A percentile compares a stretch with the other conserved stretches of the same genome.
Evolutionary conservation across 345 rosid genomes (phyloP).

Genomic region (Erysimum cheiranthoides): DNA sequence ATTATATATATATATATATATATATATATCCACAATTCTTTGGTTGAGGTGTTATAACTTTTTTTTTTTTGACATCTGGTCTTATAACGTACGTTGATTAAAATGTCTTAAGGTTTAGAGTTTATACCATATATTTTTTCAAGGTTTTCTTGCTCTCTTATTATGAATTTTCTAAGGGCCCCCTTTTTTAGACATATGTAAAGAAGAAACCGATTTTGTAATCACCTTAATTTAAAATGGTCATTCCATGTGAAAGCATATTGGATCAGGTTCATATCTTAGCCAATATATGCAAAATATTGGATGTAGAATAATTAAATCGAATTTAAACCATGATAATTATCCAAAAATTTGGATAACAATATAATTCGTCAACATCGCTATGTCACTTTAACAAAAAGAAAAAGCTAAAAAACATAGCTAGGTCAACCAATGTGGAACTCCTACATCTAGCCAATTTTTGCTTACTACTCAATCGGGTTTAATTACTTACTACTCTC

Average conservation of each 20-base stretch:
- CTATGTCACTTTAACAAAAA: background rate
- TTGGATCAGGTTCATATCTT: background rate
- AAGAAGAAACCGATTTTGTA: background rate
- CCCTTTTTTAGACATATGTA: background rate
- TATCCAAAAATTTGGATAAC: background rate
- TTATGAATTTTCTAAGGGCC: no score
- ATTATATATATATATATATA: no score
- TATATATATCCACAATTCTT: no score
- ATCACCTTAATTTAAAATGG: background rate
- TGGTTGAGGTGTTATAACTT: no score
- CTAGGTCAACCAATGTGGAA: constrained; percentile 24
- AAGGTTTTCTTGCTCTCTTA: background rate
- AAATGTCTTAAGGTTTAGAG: no score
- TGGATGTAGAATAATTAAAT: background rate
- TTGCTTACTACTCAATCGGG: no score
- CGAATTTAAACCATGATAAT: background rate
- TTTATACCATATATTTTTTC: background rate
- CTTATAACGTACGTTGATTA: no score
- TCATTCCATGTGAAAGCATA: background rate
- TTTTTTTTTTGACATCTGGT: no score
- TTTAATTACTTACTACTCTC: no score
- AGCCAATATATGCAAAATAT: background rate
- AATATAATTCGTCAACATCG: constrained; percentile 5
- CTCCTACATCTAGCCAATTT: background rate
- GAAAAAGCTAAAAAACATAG: background rate